Conservation (phyloP, 345 rosid species). For the Moricandia moricandioides region DNA sequence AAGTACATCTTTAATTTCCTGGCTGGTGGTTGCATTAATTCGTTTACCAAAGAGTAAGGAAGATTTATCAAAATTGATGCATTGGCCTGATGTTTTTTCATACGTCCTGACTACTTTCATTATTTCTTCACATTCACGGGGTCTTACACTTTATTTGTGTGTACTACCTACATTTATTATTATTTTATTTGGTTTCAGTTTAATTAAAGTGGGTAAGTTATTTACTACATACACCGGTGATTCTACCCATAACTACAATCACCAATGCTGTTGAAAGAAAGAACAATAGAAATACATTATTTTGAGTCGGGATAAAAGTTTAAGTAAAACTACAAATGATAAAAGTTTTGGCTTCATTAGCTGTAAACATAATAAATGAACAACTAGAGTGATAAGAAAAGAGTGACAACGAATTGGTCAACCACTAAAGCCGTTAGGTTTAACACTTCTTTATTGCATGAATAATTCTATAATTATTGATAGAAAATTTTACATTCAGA, state of each 20-base stretch:
- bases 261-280: too few species aligned
- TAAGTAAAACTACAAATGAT: neutral
- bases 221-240: neutral
- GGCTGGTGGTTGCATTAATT: too few species aligned
- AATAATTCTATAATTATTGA: constrained; percentile 3
- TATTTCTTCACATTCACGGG: too few species aligned
- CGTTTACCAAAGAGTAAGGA: too few species aligned
- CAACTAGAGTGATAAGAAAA: neutral
- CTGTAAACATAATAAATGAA: constrained; percentile 7
- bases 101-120: too few species aligned
- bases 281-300: neutral
- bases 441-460: constrained; percentile 26
- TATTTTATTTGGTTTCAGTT: neutral
- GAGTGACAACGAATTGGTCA: constrained; percentile 30
- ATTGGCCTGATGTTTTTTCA: too few species aligned
- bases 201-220: neutral
- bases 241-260: neutral
- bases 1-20: too few species aligned
- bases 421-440: constrained; percentile 31
- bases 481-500: neutral
- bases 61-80: too few species aligned
- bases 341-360: neutral
- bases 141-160: too few species aligned
- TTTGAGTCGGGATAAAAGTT: neutral
- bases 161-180: neutral